Evolutionary conservation across 176 grass and related monocot genomes (phyloP).

Genomic region (Melocanna baccifera): DNA sequence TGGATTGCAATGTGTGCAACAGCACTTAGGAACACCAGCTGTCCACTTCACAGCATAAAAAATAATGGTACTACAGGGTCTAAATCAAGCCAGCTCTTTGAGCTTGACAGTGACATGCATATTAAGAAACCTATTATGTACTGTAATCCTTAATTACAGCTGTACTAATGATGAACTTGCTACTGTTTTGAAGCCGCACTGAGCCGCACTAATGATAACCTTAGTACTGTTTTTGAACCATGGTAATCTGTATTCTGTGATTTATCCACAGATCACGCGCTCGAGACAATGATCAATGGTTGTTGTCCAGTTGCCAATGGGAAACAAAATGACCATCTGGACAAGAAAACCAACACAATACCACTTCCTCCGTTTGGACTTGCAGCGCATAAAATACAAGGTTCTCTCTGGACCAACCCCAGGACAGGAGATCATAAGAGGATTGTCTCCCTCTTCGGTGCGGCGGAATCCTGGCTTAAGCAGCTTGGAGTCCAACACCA

Average conservation of each 20-base stretch:
- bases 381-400: slow-evolving; percentile 60
- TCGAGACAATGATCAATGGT: slow-evolving; percentile 26
- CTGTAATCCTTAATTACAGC: not conserved
- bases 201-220: not conserved
- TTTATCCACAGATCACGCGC: slow-evolving; percentile 43
- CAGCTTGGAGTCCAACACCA: slow-evolving; percentile 75
- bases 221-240: not conserved
- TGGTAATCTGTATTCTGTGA: slow-evolving; percentile 6
- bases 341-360: slow-evolving; percentile 35
- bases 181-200: not conserved
- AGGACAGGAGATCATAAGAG: slow-evolving; percentile 57
- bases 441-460: slow-evolving; percentile 48
- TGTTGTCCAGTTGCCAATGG: slow-evolving; percentile 10
- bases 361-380: slow-evolving; percentile 73
- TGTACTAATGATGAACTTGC: not conserved
- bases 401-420: slow-evolving; percentile 74
- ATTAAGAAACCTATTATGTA: slow-evolving; percentile 3
- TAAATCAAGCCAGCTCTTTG: slow-evolving; percentile 26
- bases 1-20: slow-evolving; percentile 38
- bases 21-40: slow-evolving; percentile 21
- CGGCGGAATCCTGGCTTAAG: slow-evolving; percentile 75
- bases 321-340: slow-evolving; percentile 41
- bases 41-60: slow-evolving; percentile 8
- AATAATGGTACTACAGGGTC: slow-evolving; percentile 9
- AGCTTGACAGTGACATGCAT: slow-evolving; percentile 2